Evolutionary conservation across 768 basidiomycete genomes (phyloP).

Genomic region (Serendipita sp.): DNA sequence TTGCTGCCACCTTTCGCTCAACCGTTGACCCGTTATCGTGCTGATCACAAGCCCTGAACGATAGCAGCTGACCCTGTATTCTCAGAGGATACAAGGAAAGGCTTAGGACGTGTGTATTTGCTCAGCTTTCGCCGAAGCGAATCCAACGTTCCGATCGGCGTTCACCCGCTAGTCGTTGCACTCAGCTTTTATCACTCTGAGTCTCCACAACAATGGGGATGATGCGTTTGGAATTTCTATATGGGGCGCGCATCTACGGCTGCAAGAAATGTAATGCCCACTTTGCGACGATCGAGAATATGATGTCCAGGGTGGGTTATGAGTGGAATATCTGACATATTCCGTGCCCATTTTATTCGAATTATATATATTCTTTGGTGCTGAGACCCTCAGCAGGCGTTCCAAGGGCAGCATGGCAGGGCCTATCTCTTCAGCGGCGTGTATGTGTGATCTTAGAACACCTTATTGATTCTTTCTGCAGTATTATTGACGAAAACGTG

Average conservation of each 20-base stretch:
- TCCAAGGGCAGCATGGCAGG: slow-evolving; percentile 91
- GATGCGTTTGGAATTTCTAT: slow-evolving; percentile 76
- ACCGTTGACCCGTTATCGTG: too few species aligned
- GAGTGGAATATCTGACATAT: neutral
- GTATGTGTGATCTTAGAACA: slow-evolving; percentile 34
- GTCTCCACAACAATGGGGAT: slow-evolving; percentile 50
- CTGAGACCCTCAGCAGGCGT: slow-evolving; percentile 44
- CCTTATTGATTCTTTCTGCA: slow-evolving; percentile 2
- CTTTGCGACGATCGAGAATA: slow-evolving; percentile 77
- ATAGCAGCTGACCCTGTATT: neutral
- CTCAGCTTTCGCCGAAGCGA: too few species aligned
- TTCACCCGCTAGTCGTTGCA: too few species aligned
- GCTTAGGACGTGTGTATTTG: too few species aligned
- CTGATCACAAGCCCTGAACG: too few species aligned
- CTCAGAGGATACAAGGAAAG: neutral
- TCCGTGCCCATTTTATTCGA: neutral
- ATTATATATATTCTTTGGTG: neutral
- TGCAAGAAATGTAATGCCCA: slow-evolving; percentile 79
- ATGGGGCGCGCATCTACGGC: slow-evolving; percentile 74
- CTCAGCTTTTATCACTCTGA: too few species aligned
- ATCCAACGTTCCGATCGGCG: too few species aligned
- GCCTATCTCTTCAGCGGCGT: slow-evolving; percentile 90
- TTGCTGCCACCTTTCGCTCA: too few species aligned
- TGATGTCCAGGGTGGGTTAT: slow-evolving; percentile 67
- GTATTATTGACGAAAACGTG: slow-evolving; percentile 13